Conservation (phyloP, 2,329 filamentous ascomycete genomes). For the Trichoderma lentiforme region DNA sequence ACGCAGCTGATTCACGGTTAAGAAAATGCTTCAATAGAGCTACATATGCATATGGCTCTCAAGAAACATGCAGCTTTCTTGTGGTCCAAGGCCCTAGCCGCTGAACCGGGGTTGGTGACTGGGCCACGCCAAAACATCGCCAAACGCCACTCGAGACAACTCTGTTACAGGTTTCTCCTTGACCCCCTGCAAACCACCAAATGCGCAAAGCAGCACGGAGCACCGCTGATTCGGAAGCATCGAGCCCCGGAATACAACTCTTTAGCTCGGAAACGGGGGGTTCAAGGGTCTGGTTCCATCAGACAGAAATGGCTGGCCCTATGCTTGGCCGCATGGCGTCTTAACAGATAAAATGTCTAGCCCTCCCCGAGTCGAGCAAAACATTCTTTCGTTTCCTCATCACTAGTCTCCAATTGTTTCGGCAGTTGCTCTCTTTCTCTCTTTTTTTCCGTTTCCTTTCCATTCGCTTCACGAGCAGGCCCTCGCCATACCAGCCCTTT, state of each 20-base stretch:
- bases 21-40: neutral
- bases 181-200: slow-evolving; percentile 10
- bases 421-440: slow-evolving; percentile 21
- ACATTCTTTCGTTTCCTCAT: slow-evolving; percentile 19
- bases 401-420: slow-evolving; percentile 23
- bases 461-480: slow-evolving; percentile 54
- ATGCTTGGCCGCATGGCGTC: slow-evolving; percentile 10
- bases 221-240: slow-evolving; percentile 21
- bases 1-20: neutral
- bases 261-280: slow-evolving; percentile 13
- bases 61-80: slow-evolving; percentile 5
- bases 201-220: slow-evolving; percentile 20
- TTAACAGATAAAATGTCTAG: slow-evolving; percentile 23
- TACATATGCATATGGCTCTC: neutral
- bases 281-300: neutral
- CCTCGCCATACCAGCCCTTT: slow-evolving; percentile 46
- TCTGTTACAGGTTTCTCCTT: slow-evolving; percentile 32
- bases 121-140: slow-evolving; percentile 21
- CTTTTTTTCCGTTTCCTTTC: slow-evolving; percentile 20
- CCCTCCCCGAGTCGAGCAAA: slow-evolving; percentile 8
- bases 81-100: neutral
- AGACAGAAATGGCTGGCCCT: neutral
- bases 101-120: slow-evolving; percentile 15
- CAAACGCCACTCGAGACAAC: slow-evolving; percentile 36
- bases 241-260: slow-evolving; percentile 15